phyloP scores from a whole-genome alignment of 139 green algal species.

The Monoraphidium neglectum region DNA sequence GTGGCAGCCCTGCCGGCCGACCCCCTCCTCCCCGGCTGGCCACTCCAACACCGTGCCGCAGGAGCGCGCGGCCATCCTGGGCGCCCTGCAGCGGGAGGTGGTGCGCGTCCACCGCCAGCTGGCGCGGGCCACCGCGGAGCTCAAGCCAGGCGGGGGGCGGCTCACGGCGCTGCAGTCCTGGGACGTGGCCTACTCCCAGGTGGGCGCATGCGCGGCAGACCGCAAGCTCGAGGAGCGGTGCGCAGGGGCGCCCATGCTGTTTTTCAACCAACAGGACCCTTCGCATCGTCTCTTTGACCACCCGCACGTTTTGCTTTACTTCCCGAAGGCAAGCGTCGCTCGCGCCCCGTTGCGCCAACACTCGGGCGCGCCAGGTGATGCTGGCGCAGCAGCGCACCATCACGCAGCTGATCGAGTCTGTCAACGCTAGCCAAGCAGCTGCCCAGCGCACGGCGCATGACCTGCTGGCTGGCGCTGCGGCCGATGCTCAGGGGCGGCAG shows the following conservation, averaged over 20 bases:
- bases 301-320: background rate
- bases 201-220: constrained; percentile 10
- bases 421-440: constrained; percentile 6
- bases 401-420: constrained; percentile 51
- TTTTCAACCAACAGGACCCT: too few species aligned
- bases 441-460: background rate
- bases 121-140: constrained; percentile 5
- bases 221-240: background rate
- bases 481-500: too few species aligned
- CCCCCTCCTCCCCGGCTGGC: too few species aligned
- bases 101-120: constrained; percentile 34
- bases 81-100: constrained; percentile 63
- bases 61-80: constrained; percentile 53
- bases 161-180: constrained; percentile 35
- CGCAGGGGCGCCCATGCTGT: too few species aligned
- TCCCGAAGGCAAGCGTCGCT: background rate
- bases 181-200: constrained; percentile 65
- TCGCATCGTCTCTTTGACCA: background rate
- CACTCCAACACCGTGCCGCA: too few species aligned
- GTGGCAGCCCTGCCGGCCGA: too few species aligned
- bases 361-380: constrained; percentile 47
- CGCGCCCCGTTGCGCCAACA: background rate
- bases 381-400: constrained; percentile 66
- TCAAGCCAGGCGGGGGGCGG: constrained; percentile 4
- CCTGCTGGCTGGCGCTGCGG: background rate